Conservation (phyloP, 148 eudicot species). For the Beta vulgaris region DNA sequence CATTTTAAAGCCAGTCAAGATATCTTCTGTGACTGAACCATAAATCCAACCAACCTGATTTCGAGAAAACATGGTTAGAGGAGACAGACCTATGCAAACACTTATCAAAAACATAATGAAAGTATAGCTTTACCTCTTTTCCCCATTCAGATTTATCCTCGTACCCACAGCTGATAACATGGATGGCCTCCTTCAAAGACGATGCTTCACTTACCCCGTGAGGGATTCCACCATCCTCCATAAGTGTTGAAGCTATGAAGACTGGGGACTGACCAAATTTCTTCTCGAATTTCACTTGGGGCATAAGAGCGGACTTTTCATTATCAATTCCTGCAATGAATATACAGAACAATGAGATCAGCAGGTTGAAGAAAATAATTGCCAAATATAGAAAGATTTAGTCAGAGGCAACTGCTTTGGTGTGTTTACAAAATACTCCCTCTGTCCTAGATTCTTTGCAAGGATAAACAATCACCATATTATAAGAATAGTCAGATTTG, state of each 20-base stretch:
- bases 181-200: conserved; percentile 90
- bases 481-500: no score
- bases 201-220: conserved; percentile 66
- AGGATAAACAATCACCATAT: neutral
- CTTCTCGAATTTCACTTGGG: conserved; percentile 85
- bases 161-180: conserved; percentile 95
- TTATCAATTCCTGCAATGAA: conserved; percentile 57
- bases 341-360: neutral
- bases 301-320: conserved; percentile 79
- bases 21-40: conserved; percentile 97
- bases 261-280: conserved; percentile 95
- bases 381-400: neutral
- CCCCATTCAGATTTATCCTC: conserved; percentile 98
- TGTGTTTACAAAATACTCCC: neutral
- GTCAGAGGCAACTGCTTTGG: neutral
- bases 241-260: conserved; percentile 78
- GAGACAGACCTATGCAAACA: neutral
- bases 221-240: conserved; percentile 78
- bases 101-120: neutral
- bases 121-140: conserved; percentile 60
- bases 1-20: conserved; percentile 96
- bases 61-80: neutral
- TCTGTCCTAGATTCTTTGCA: neutral
- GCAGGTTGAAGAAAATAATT: neutral
- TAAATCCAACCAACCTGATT: conserved; percentile 95